Evolutionary conservation across 1,139 yeast species (phyloP).

Genomic region (Sugiyamaella grinbergsii): DNA sequence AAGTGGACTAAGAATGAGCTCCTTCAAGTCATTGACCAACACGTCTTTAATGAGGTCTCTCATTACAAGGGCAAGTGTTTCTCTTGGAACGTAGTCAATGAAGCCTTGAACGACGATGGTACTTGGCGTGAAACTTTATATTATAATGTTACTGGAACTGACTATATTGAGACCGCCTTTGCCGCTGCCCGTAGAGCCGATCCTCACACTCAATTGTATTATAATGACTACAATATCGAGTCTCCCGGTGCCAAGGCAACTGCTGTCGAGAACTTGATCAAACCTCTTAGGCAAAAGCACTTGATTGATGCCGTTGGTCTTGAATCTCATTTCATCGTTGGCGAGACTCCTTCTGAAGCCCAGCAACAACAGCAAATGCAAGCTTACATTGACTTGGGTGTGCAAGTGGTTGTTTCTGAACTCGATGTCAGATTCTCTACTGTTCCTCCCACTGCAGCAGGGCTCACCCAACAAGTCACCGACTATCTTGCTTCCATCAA

Average conservation of each 20-base stretch:
- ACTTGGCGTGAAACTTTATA: slow-evolving; percentile 21
- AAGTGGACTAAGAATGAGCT: slow-evolving; percentile 16
- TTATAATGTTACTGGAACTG: slow-evolving; percentile 24
- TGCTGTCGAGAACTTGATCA: slow-evolving; percentile 20
- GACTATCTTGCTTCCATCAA: slow-evolving; percentile 11
- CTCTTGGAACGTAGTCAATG: slow-evolving; percentile 24
- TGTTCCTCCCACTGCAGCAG: slow-evolving; percentile 15
- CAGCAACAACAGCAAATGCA: slow-evolving; percentile 17
- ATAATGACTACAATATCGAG: slow-evolving; percentile 24
- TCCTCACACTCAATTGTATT: slow-evolving; percentile 23
- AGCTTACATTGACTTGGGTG: slow-evolving; percentile 16
- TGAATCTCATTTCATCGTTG: slow-evolving; percentile 20
- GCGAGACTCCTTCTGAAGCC: slow-evolving; percentile 19
- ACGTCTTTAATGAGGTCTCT: slow-evolving; percentile 19
- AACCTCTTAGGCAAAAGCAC: slow-evolving; percentile 12
- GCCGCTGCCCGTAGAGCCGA: slow-evolving; percentile 23
- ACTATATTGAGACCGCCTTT: slow-evolving; percentile 23
- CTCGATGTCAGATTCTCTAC: slow-evolving; percentile 18
- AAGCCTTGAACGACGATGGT: slow-evolving; percentile 24
- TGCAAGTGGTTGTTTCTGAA: slow-evolving; percentile 15
- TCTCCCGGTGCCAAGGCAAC: slow-evolving; percentile 21
- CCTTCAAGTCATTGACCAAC: slow-evolving; percentile 16
- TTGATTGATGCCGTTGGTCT: slow-evolving; percentile 24
- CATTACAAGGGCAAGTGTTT: slow-evolving; percentile 21
- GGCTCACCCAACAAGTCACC: slow-evolving; percentile 14